Conservation (phyloP, 306 rosid species). For the Glycine latifolia region DNA sequence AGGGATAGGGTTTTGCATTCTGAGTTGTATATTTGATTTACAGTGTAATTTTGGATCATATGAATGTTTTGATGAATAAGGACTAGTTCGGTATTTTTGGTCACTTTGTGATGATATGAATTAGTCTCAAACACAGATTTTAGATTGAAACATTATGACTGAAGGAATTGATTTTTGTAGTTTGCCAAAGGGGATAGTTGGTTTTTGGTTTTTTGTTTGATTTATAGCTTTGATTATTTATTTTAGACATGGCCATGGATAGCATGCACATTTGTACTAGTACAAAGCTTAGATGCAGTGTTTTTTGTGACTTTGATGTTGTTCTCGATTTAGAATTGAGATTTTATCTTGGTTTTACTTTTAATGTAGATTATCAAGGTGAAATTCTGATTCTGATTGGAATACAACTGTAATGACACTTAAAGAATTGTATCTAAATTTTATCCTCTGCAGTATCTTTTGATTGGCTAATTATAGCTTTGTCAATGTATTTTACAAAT, state of each 20-base stretch:
- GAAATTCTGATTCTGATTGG: background rate
- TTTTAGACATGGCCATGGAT: constrained; percentile 5
- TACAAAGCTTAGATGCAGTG: background rate
- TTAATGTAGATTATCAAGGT: background rate
- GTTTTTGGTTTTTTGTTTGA: background rate
- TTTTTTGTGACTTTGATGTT: background rate
- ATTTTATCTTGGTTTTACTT: background rate
- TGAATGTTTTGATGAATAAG: background rate
- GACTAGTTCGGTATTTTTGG: background rate
- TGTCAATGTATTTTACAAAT: background rate
- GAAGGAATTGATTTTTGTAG: background rate
- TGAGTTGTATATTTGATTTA: constrained; percentile 67
- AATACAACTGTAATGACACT: background rate
- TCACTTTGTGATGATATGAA: background rate
- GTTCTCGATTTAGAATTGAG: background rate
- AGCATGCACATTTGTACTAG: background rate
- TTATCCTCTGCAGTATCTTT: background rate
- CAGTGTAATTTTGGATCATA: background rate
- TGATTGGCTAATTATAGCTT: background rate
- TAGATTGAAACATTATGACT: background rate
- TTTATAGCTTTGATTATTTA: background rate
- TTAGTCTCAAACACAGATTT: too few relatives aligned
- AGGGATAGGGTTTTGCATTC: constrained; percentile 64
- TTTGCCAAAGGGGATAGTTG: background rate
- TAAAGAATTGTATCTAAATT: background rate